These are phyloP conservation scores for Raffaelea ambrosiae DNA, from an alignment of 2,329 filamentous ascomycete genomes.

Conservation along the genomic window DNA sequence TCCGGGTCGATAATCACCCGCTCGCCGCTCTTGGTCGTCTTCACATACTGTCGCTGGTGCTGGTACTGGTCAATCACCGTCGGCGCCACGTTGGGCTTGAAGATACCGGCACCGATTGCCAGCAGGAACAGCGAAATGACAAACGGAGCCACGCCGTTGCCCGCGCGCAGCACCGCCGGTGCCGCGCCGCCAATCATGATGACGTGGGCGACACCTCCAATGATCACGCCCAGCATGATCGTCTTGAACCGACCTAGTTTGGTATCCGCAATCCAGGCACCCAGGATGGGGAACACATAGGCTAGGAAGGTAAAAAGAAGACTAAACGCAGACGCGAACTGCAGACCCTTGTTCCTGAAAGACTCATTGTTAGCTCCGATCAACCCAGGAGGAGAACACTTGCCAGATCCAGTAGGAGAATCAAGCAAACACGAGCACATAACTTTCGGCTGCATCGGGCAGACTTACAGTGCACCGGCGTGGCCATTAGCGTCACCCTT, in stretches of 20 bases:
- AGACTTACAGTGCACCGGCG: slow-evolving; percentile 36
- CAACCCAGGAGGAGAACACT: not conserved
- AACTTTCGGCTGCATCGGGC: no score
- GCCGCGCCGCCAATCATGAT: slow-evolving; percentile 56
- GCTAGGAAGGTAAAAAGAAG: slow-evolving; percentile 39
- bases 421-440: no score
- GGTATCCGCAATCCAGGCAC: slow-evolving; percentile 53
- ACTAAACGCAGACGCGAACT: slow-evolving; percentile 2
- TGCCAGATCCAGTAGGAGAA: not conserved
- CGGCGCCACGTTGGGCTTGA: slow-evolving; percentile 53
- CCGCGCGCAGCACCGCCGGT: slow-evolving; percentile 44
- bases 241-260: slow-evolving; percentile 60
- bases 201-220: slow-evolving; percentile 55
- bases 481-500: slow-evolving; percentile 24
- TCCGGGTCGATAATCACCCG: slow-evolving; percentile 38
- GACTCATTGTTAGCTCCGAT: not conserved
- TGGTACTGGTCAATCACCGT: slow-evolving; percentile 34
- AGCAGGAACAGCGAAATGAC: slow-evolving; percentile 56
- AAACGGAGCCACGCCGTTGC: slow-evolving; percentile 50
- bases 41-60: slow-evolving; percentile 30
- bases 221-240: slow-evolving; percentile 44
- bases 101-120: slow-evolving; percentile 59
- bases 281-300: slow-evolving; percentile 39
- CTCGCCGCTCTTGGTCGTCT: slow-evolving; percentile 21
- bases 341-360: slow-evolving; percentile 5